Base-by-base conservation (phyloP, 1,139 yeast species). In the Taphrina betulina region DNA sequence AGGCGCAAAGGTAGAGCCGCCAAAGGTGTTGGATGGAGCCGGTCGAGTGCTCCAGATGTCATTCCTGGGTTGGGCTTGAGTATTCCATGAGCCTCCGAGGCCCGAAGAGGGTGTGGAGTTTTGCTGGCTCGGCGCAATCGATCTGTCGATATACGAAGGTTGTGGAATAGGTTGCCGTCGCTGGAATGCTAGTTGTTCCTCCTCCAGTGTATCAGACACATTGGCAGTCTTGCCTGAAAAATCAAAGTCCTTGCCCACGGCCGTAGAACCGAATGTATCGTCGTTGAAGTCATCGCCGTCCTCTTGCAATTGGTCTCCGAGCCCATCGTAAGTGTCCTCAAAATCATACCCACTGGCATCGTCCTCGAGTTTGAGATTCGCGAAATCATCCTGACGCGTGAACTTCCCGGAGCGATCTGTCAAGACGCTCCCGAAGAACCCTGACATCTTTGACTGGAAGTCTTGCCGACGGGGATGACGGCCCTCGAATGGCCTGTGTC, bases 261-360 rank as follows among this genome's bases (percentile, higher is more conserved):
- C 29, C 16, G 69, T 77, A 5, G 77, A 72, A 44, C 96, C 96
- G 72, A 90, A 90, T 0, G 97, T 90, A 66, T 87, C 95, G 60
- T 82, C 85, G 67, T 90, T 90, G 65, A 87, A 75, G 54, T 83
- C 89, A 68, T 89, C 96, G 59, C 83, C 89, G 33, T 79, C 82
- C 62, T 85, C 94, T 43, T 77, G 78, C 48, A 79, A 76, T 60
- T 76, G 76, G 28, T 79, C 86, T 1, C 89, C 92, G 58, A 85
- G 76, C 2, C 90, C 90, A 61, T 84, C 87, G 67, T 85, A 86
- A 16, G 95, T 83, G 54, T 88, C 95, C 64, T 87, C 94, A 66
- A 86, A 89, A 66, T 85, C 94, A 64, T 78, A 79, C 24, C 41
- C 36, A 5, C 40, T 14, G 23, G 31, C 34, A 19, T 33, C 23